phyloP scores from a whole-genome alignment of 2,329 filamentous ascomycete species.

The Fusarium pseudoanthophilum region DNA sequence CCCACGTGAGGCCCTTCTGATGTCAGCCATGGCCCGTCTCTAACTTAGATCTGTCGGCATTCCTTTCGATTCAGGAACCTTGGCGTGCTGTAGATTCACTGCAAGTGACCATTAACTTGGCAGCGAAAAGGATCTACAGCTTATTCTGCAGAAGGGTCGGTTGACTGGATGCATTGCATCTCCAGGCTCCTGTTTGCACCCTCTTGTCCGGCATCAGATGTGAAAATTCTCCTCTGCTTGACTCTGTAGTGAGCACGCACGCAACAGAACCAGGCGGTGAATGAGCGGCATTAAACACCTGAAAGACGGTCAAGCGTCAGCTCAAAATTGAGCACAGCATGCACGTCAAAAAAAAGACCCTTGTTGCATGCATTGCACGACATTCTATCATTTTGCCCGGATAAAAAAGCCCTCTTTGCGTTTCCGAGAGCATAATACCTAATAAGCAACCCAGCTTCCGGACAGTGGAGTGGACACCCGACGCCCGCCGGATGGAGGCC shows the following conservation, averaged over 20 bases:
- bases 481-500: not conserved
- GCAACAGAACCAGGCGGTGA: conserved; percentile 26
- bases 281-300: conserved; percentile 26
- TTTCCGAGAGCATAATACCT: conserved; percentile 19
- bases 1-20: conserved; percentile 30
- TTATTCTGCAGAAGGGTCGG: not conserved
- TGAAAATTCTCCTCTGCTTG: not conserved
- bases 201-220: conserved; percentile 2
- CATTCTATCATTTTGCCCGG: not conserved
- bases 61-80: conserved; percentile 32
- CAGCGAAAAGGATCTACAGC: conserved; percentile 10
- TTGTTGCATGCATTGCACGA: conserved; percentile 26
- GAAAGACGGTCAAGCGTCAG: conserved; percentile 34
- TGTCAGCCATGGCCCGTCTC: conserved; percentile 29
- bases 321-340: conserved; percentile 21
- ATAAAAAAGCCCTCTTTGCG: conserved; percentile 1
- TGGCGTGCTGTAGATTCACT: conserved; percentile 4
- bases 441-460: not conserved
- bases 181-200: not conserved
- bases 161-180: conserved; percentile 1
- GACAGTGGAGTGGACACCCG: not conserved
- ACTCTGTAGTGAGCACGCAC: conserved; percentile 6
- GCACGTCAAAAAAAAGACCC: conserved; percentile 18
- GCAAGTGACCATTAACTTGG: conserved; percentile 23
- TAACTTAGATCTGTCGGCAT: conserved; percentile 32